These are phyloP conservation scores for Gossypioides kirkii DNA, from an alignment of 345 rosid species.

Conservation along the genomic window DNA sequence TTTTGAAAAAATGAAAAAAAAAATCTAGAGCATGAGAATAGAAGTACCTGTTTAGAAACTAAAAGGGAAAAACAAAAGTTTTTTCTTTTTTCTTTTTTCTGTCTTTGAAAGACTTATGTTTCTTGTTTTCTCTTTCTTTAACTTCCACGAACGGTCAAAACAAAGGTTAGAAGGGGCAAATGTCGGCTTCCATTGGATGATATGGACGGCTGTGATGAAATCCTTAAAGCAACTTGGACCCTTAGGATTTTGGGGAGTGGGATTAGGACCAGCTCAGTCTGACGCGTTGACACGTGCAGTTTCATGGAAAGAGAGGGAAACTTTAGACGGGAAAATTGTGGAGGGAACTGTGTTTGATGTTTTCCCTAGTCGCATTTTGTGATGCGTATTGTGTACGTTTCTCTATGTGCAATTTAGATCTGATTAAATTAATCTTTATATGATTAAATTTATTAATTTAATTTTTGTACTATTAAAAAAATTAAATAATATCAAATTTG, in stretches of 20 bases:
- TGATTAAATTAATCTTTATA: no score
- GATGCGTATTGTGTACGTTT: neutral
- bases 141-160: slow-evolving; percentile 43
- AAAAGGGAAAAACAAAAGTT: neutral
- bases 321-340: slow-evolving; percentile 4
- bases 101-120: slow-evolving; percentile 11
- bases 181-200: slow-evolving; percentile 26
- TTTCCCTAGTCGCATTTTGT: neutral
- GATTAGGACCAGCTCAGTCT: slow-evolving; percentile 26
- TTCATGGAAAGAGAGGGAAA: slow-evolving; percentile 13
- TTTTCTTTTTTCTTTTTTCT: slow-evolving; percentile 9
- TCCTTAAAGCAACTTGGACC: slow-evolving; percentile 4
- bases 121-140: slow-evolving; percentile 14
- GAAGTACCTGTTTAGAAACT: slow-evolving; percentile 22
- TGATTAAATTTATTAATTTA: no score
- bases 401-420: neutral
- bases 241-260: slow-evolving; percentile 18
- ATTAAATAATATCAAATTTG: no score
- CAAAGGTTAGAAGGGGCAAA: slow-evolving; percentile 16
- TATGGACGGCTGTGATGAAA: slow-evolving; percentile 38
- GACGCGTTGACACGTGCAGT: slow-evolving; percentile 16
- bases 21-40: neutral
- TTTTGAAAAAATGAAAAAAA: neutral
- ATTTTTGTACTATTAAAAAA: accelerated
- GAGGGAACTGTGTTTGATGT: neutral